Percentiles rank a stretch among this genome's conserved stretches.
Evolutionary conservation across 1,139 yeast genomes (phyloP).

Genomic region (Meyerozyma athensensis): DNA sequence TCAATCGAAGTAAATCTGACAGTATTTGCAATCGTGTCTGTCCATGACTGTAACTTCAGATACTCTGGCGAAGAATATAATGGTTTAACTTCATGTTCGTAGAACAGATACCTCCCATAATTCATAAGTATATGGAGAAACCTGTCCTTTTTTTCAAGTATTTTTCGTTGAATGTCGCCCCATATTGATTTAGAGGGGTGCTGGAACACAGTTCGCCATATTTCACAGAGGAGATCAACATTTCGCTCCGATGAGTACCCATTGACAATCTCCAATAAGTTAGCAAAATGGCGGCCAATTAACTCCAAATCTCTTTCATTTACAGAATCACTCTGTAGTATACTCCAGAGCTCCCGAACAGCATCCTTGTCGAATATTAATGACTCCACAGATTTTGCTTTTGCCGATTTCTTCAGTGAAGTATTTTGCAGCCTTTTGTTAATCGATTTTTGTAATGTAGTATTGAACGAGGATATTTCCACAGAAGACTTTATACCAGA

Average conservation of each 20-base stretch:
- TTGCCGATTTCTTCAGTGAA: too few species aligned
- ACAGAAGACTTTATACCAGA: background rate
- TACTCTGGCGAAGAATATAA: slow-evolving; percentile 6
- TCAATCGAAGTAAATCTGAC: slow-evolving; percentile 15
- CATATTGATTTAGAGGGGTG: slow-evolving; percentile 4
- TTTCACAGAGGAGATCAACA: slow-evolving; percentile 16
- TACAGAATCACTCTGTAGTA: background rate
- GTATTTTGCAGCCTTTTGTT: too few species aligned
- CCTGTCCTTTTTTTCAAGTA: slow-evolving; percentile 16
- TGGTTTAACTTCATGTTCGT: slow-evolving; percentile 17
- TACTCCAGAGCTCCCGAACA: background rate
- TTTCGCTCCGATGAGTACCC: slow-evolving; percentile 14
- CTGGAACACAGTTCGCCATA: slow-evolving; percentile 18
- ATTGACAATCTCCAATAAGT: slow-evolving; percentile 16
- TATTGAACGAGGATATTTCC: too few species aligned
- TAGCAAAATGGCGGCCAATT: slow-evolving; percentile 8
- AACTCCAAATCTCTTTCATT: background rate
- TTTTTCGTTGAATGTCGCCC: slow-evolving; percentile 12
- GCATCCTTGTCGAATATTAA: background rate
- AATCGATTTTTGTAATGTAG: too few species aligned
- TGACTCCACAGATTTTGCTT: too few species aligned
- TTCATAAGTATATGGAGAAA: slow-evolving; percentile 21
- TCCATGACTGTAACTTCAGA: slow-evolving; percentile 15
- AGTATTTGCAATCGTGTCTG: slow-evolving; percentile 20
- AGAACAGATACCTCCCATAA: slow-evolving; percentile 16